Base-by-base conservation (phyloP, 1,284 basidiomycete genomes). In the Blastosporella zonata region DNA sequence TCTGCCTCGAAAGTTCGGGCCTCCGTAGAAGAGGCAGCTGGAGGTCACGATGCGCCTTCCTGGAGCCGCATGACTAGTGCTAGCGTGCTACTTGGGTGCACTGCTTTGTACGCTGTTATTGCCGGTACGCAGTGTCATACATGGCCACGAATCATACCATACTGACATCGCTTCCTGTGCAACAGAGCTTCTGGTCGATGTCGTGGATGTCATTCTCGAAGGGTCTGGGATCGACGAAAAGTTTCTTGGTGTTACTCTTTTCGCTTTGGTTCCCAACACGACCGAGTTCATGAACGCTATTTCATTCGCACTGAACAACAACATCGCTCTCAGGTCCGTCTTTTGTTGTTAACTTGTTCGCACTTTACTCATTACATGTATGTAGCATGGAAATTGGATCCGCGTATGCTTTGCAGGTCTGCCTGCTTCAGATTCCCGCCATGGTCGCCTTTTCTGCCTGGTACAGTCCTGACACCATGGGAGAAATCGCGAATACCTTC, bases 281-380 rank as follows among this genome's bases (percentile, higher is more conserved):
- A 99, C 97, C 17, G 97, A 99, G 70, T 99, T 99, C 67, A 98
- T 99, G 96, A 99, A 99, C 65, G 97, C 97, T 47, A 97, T 99
- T 62, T 96, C 93, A n/a, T 99, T 99, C 63, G 96, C 97, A 13
- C 72, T 99, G 59, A 91, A 97, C 62, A 96, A 91, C 12, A 99
- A 99, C 67, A 99, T 99, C 57, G 93, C 97, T 1, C 73, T 99
- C 18, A 94, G 91, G 93, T 93, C 57, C 41, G 81, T 62, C 7
- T 12, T 25, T 44, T 61, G 4, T 3, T 6, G 21, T 31, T 33
- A 5, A 8, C 34, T 25, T 15, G 9, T 21, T 31, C 22, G 46
- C 47, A 17, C 10, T 17, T 9, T 18, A 25, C 27, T 57, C 28
- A 55, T 25, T 34, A 9, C 48, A 37, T 45, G n/a, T 34, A 36